Base-by-base conservation (phyloP, 768 basidiomycete genomes). In the Leccinum uliginosum region DNA sequence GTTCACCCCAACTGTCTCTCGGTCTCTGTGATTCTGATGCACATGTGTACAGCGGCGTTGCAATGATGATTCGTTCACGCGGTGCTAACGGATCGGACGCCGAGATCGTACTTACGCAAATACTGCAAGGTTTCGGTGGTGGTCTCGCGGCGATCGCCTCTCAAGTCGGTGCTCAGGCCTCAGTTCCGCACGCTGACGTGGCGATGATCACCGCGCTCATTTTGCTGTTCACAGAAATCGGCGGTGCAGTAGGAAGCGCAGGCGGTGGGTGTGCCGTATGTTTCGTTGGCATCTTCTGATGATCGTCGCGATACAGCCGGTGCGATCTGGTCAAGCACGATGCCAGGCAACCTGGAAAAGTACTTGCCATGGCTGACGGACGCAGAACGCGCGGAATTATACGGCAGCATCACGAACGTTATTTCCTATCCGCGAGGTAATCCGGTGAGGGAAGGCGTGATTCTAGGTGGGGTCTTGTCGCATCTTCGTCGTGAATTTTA, bases 41-140 rank as follows among this genome's bases (percentile, higher is more conserved):
- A 24, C 17, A 32, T 32, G 6, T 32, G 2, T n/a, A 47, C 60
- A 80, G 78, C 23, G 89, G 86, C 10, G 83, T 83, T 17, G 80
- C 79, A 9, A 70, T 87, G 24, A 89, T 89, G 87, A 80, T 90
- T 59, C 80, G 81, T 62, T 84, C 87, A 5, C 80, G 84, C 17
- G 86, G 86, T 14, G 81, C 85, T 3, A 73, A 81, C 34, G 81
- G 76, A 0, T 80, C 76, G 30, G 75, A 78, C 32, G 76, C 75
- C 2, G 81, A 82, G 59, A 75, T 89, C 27, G 83, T 89, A 4
- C 76, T 80, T 71, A 82, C 80, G 21, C 89, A 91, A 62, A 69
- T 89, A 50, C 74, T 91, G 15, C 88, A 89, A 71, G 89, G 88
- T 48, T 72, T 85, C 9, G 89, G 89, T 17, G 89, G 89, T 14